Base-by-base conservation (phyloP, 495 filamentous ascomycete genomes). In the Neurospora sp. region DNA sequence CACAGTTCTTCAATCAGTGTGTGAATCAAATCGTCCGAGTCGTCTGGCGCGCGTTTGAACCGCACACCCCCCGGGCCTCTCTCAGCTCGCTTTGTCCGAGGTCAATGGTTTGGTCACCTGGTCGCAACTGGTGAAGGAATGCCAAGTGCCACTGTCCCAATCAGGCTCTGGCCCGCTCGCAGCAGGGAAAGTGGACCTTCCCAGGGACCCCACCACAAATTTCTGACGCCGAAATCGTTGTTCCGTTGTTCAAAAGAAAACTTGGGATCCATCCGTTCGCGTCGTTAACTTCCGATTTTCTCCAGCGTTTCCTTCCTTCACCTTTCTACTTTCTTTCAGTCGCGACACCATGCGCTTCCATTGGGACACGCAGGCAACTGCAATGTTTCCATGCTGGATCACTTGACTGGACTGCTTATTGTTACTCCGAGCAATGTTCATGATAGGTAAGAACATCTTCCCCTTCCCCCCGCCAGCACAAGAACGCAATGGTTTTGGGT, bases 371-470 rank as follows among this genome's bases (percentile, higher is more conserved):
- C 53, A 65, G 53, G 27, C 27, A 65, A 65, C 53, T 65, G 53
- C 27, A 65, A 35, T 65, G 53, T 65, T 35, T 65, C 53, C 53
- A 65, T 35, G 53, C 27, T 35, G 14, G 22, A 65, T 65, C 53
- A 65, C 27, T 65, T 65, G 14, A 65, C 22, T 65, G 53, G 53
- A 65, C 53, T 8, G 27, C 53, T 65, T 2, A 65, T 27, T 65
- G 27, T 65, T 65, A 65, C 53, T 18, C 45, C 14, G 1, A 31
- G 53, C 20, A n/a, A 22, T 59, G 70, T 48, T 68, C 69, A 69
- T 72, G 68, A 77, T 77, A 81, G 80, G 83, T 81, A 80, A 74
- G 77, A 71, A 72, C 18, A 69, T 20, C 48, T 31, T 73, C 61
- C 48, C 69, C 44, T 69, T n/a, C 53, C 39, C 71, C 61, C 71